phyloP scores from a whole-genome alignment of 2,329 filamentous ascomycete species.

The Metarhizium humberi region DNA sequence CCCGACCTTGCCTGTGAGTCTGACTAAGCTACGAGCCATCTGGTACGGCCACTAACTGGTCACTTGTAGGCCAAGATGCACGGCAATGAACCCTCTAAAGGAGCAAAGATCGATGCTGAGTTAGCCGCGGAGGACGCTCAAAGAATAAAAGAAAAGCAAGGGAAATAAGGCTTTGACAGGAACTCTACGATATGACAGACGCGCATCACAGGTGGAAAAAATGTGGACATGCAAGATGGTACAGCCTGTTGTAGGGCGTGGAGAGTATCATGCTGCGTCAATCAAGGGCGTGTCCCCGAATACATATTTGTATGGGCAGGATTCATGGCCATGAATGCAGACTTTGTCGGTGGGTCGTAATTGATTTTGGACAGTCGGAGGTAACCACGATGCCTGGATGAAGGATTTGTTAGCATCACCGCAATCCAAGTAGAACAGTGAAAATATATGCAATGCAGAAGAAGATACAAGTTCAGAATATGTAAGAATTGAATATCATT shows the following conservation, averaged over 20 bases:
- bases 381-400: neutral
- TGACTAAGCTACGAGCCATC: too few relatives aligned
- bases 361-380: too few relatives aligned
- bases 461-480: conserved; percentile 65
- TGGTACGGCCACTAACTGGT: conserved; percentile 2
- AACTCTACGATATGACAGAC: neutral
- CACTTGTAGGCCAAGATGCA: conserved; percentile 48
- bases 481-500: conserved; percentile 97
- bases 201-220: too few relatives aligned
- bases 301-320: too few relatives aligned
- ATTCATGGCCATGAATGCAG: too few relatives aligned
- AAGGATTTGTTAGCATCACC: neutral
- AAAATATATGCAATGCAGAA: conserved; percentile 8
- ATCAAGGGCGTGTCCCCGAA: neutral
- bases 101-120: conserved; percentile 63
- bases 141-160: conserved; percentile 51
- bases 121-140: conserved; percentile 60
- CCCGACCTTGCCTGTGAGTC: conserved; percentile 46
- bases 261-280: too few relatives aligned
- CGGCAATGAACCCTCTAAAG: conserved; percentile 64
- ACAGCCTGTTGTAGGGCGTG: too few relatives aligned
- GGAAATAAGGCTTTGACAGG: conserved; percentile 13
- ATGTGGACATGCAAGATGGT: too few relatives aligned
- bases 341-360: too few relatives aligned
- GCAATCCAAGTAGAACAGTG: neutral